Base-by-base conservation (phyloP, 257 asterid genomes). In the Eustoma russellianum region DNA sequence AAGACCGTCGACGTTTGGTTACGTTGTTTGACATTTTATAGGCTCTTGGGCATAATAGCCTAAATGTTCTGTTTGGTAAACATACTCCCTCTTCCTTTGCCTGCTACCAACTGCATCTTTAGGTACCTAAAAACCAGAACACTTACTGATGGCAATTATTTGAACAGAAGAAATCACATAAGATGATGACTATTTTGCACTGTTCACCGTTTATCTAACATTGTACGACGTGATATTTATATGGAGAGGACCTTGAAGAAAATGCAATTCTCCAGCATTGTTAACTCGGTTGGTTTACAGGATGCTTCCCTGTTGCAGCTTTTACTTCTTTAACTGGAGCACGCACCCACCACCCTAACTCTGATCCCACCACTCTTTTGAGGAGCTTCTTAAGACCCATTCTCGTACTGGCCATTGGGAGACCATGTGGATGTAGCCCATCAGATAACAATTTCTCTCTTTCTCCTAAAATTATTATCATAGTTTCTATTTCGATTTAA, bases 361-460 rank as follows among this genome's bases (percentile, higher is more conserved):
- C 87, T 44, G 97, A 92, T 40, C 97, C 98, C 13, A 85, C 95
- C 19, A 92, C 98, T 30, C 65, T 10, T 87, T 84, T 46, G 95
- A 92, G 53, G 97, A 87, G 78, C 93, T 92, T 51, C 88, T 92
- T 55, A 80, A 70, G 63, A 80, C 79, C 63, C 92, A 87, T 19
- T 88, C 97, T 51, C 68, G 60, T 14, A 79, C 90, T 33, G 67
- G 83, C 19, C 81, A 92, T 41, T 92, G 97, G 98, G 95, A 92
- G 48, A 92, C 97, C 67, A 92, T 92, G 98, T 92, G 98, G 98
- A 92, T 87, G 74, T 88, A 19, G 94, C 79, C 13, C 81, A 79
- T 48, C 80, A 72, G 67, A 92, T 92, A 95, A 88, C n/a, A n/a
- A n/a, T n/a, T n/a, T n/a, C n/a, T n/a, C n/a, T n/a, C n/a, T n/a